These are phyloP conservation scores for Hypomontagnella submonticulosa DNA, from an alignment of 495 filamentous ascomycete genomes.

Conservation along the genomic window DNA sequence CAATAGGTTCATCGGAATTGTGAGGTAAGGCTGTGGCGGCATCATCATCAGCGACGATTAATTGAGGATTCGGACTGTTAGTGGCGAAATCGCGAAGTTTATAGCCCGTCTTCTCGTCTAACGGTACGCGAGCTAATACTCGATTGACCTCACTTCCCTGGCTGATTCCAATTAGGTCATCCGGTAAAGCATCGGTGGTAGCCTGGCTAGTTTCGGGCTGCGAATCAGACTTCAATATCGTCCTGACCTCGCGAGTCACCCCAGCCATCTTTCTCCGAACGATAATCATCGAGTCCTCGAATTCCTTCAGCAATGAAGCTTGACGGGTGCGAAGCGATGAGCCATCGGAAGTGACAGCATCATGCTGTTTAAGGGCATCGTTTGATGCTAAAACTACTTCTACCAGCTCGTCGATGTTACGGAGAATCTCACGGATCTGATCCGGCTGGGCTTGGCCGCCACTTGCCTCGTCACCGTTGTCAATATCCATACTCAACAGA, in stretches of 20 bases:
- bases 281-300: conserved; percentile 24
- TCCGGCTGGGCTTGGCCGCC: not conserved
- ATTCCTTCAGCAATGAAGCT: conserved; percentile 13
- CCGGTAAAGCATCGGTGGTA: not conserved
- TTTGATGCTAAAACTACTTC: conserved; percentile 11
- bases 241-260: conserved; percentile 18
- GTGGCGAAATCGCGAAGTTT: conserved; percentile 30
- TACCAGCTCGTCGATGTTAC: conserved; percentile 24
- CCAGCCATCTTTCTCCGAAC: conserved; percentile 24
- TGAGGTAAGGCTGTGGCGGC: not conserved
- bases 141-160: conserved; percentile 13
- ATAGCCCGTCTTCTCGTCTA: conserved; percentile 14
- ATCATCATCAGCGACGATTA: conserved; percentile 12
- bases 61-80: not conserved
- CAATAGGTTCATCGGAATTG: not conserved
- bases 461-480: not conserved
- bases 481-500: no score
- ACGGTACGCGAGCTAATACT: conserved; percentile 1
- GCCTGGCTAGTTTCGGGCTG: not conserved
- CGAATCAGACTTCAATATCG: not conserved
- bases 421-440: conserved; percentile 16
- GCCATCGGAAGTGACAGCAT: not conserved
- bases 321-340: conserved; percentile 4
- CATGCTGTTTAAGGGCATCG: not conserved
- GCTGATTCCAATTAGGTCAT: conserved; percentile 19